A percentile compares a stretch with the other conserved stretches of the same genome.
These are phyloP conservation scores for Fragaria nilgerrensis DNA, from an alignment of 306 rosid genomes.

Conservation along the genomic window DNA sequence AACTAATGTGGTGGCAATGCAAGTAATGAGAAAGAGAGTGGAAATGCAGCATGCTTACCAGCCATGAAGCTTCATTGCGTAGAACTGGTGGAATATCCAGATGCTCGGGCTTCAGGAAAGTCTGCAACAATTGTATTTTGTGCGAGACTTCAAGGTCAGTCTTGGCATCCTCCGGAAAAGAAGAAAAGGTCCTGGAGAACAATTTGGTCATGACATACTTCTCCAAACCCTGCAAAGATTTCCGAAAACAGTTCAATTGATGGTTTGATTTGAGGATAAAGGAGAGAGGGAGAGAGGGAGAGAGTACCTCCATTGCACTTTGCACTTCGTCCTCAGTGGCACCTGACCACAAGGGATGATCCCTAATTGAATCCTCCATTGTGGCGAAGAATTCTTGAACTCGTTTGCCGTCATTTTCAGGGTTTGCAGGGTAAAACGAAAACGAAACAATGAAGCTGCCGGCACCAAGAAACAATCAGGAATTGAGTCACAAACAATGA, in stretches of 20 bases:
- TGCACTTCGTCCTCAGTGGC: slow-evolving; percentile 62
- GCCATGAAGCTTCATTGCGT: slow-evolving; percentile 59
- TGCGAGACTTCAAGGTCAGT: slow-evolving; percentile 45
- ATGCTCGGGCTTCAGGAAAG: slow-evolving; percentile 70
- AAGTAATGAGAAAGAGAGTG: neutral
- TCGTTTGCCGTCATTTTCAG: slow-evolving; percentile 41
- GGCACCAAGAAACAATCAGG: neutral
- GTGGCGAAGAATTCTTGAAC: slow-evolving; percentile 45
- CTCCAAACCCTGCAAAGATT: slow-evolving; percentile 54
- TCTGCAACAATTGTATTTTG: slow-evolving; percentile 50
- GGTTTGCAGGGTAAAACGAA: slow-evolving; percentile 40
- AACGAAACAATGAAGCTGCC: slow-evolving; percentile 50
- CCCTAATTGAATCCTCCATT: slow-evolving; percentile 43
- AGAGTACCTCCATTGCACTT: slow-evolving; percentile 57
- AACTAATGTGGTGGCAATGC: neutral
- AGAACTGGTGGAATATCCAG: slow-evolving; percentile 57
- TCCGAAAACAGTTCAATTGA: neutral
- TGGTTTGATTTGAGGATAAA: neutral
- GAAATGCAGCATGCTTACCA: slow-evolving; percentile 37
- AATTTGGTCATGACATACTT: slow-evolving; percentile 69
- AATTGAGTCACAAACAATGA: neutral
- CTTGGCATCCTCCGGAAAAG: slow-evolving; percentile 48
- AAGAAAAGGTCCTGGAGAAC: slow-evolving; percentile 56
- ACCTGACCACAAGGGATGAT: slow-evolving; percentile 62
- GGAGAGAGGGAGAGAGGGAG: neutral